These are phyloP conservation scores for Ceratocystis destructans DNA, from an alignment of 2,329 filamentous ascomycete species.

Conservation along the genomic window DNA sequence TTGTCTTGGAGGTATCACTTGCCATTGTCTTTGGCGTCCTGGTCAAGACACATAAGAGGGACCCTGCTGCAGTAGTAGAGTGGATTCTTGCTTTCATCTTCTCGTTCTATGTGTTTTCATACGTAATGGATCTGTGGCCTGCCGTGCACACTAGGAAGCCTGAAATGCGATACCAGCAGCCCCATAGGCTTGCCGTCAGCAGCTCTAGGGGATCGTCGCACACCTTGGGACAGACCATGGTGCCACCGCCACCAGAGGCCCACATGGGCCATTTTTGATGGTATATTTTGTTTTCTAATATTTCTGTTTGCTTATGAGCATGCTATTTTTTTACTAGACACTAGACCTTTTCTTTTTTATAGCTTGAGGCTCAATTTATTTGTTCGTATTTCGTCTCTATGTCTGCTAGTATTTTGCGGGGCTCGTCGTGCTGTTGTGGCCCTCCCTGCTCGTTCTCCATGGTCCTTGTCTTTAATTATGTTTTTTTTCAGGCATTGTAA, in stretches of 20 bases:
- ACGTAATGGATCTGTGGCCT: conserved; percentile 75
- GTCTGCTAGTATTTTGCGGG: no score
- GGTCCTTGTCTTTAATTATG: no score
- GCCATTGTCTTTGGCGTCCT: conserved; percentile 57
- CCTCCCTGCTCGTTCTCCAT: no score
- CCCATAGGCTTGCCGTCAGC: background rate
- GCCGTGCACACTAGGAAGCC: conserved; percentile 47
- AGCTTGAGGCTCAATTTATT: no score
- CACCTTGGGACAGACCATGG: conserved; percentile 1
- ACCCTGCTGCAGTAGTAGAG: conserved; percentile 65
- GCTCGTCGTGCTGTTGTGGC: no score
- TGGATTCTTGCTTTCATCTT: conserved; percentile 70
- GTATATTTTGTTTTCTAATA: background rate
- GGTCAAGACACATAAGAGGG: conserved; percentile 31
- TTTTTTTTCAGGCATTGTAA: no score
- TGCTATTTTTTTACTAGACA: background rate
- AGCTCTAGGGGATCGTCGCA: background rate
- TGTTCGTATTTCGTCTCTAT: no score
- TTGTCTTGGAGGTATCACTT: conserved; percentile 63
- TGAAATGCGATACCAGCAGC: conserved; percentile 1
- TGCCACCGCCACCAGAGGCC: background rate
- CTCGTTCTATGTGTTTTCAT: conserved; percentile 76
- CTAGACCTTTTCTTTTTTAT: background rate
- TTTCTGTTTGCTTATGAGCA: background rate
- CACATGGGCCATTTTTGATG: conserved; percentile 8